These are phyloP conservation scores for Zasmidium citrigriseum DNA, from an alignment of 2,329 filamentous ascomycete genomes.

Conservation along the genomic window DNA sequence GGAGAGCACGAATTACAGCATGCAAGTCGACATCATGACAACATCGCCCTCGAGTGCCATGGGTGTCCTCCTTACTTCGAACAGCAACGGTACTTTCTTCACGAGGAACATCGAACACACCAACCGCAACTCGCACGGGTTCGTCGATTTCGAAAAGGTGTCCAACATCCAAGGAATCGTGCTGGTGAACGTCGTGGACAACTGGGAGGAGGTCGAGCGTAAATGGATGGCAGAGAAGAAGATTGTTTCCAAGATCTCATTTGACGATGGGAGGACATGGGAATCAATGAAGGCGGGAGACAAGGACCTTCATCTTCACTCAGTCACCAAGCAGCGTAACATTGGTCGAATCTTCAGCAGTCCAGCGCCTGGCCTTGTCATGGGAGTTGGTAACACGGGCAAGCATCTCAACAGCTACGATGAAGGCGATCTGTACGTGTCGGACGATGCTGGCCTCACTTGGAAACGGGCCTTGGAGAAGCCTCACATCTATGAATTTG, in stretches of 20 bases:
- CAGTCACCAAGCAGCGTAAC: constrained; percentile 81
- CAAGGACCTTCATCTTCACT: constrained; percentile 80
- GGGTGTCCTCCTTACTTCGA: constrained; percentile 90
- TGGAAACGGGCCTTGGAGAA: constrained; percentile 77
- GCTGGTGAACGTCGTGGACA: constrained; percentile 84
- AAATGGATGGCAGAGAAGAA: constrained; percentile 58
- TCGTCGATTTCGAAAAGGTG: constrained; percentile 95
- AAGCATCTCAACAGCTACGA: constrained; percentile 68
- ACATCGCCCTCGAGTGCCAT: constrained; percentile 60
- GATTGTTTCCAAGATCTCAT: constrained; percentile 80
- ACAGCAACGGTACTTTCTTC: constrained; percentile 96
- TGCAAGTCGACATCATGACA: constrained; percentile 91
- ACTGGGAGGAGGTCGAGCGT: constrained; percentile 73
- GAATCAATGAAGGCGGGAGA: constrained; percentile 67
- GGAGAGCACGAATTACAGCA: constrained; percentile 96
- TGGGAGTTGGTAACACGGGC: constrained; percentile 92
- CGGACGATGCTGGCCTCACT: constrained; percentile 83
- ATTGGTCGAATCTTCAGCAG: constrained; percentile 88
- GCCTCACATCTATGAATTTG: constrained; percentile 94
- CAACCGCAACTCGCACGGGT: constrained; percentile 73
- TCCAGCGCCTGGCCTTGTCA: constrained; percentile 86
- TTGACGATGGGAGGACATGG: constrained; percentile 91
- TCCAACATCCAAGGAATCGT: constrained; percentile 89
- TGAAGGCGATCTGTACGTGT: constrained; percentile 81
- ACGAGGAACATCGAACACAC: constrained; percentile 89